Percentiles rank a stretch among this genome's conserved stretches.
Evolutionary conservation across 495 filamentous ascomycete genomes (phyloP).

Genomic region (Lasiosphaeria miniovina): DNA sequence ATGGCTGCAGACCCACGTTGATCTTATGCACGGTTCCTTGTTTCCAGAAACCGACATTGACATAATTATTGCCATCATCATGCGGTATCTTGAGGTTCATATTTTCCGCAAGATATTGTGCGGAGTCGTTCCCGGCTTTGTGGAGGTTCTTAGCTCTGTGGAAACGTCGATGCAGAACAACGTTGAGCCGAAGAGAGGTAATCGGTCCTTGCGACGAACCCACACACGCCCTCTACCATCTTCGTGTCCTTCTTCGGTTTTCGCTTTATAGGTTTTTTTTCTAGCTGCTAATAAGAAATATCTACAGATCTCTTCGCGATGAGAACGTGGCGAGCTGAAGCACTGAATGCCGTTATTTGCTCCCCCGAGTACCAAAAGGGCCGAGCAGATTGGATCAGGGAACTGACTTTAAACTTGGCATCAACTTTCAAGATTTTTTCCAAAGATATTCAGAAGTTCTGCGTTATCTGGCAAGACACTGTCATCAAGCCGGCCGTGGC

Average conservation of each 20-base stretch:
- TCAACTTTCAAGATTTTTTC: conserved; percentile 16
- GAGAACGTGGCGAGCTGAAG: conserved; percentile 33
- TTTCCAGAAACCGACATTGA: conserved; percentile 35
- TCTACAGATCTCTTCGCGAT: conserved; percentile 29
- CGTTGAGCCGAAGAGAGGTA: conserved; percentile 29
- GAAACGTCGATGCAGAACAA: conserved; percentile 25
- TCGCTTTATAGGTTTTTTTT: background rate
- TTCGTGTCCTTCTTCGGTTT: too few relatives aligned
- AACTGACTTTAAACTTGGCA: conserved; percentile 18
- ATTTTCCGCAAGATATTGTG: conserved; percentile 31
- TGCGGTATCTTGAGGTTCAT: conserved; percentile 29
- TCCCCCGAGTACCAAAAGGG: conserved; percentile 18
- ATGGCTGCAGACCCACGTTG: conserved; percentile 17
- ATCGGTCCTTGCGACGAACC: background rate
- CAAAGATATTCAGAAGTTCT: conserved; percentile 12
- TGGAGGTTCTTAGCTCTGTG: conserved; percentile 20
- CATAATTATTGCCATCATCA: conserved; percentile 29
- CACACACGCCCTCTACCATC: too few relatives aligned
- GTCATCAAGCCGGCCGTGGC: conserved; percentile 29
- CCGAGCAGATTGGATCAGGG: conserved; percentile 6
- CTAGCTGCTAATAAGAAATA: background rate
- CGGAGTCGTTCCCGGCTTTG: conserved; percentile 5
- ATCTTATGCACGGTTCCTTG: conserved; percentile 17
- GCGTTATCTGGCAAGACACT: conserved; percentile 9
- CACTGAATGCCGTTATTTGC: conserved; percentile 27